A percentile compares a stretch with the other conserved stretches of the same genome.
phyloP scores from a whole-genome alignment of 345 rosid genomes.

The Eucalyptus virginea region DNA sequence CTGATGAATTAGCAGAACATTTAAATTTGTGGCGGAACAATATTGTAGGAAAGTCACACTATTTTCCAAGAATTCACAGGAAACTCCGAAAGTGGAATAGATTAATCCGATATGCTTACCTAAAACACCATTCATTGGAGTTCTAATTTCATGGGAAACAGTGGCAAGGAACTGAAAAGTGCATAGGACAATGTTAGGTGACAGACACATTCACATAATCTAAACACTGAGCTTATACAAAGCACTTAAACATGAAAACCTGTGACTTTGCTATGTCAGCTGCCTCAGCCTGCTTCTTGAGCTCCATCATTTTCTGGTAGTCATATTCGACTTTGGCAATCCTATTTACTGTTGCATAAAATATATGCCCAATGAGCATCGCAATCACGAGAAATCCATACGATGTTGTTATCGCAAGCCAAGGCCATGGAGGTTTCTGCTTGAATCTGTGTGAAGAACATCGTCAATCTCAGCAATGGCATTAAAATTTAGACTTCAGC shows the following conservation, averaged over 20 bases:
- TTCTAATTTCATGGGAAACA: constrained; percentile 96
- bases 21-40: neutral
- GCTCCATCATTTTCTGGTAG: constrained; percentile 63
- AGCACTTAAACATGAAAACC: constrained; percentile 18
- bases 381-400: constrained; percentile 69
- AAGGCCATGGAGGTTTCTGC: constrained; percentile 79
- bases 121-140: constrained; percentile 98
- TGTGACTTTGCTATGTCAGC: constrained; percentile 98
- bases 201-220: neutral
- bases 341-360: constrained; percentile 74
- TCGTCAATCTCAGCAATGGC: neutral
- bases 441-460: constrained; percentile 46
- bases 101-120: constrained; percentile 32
- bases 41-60: neutral
- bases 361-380: constrained; percentile 63
- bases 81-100: neutral
- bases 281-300: constrained; percentile 73
- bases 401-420: constrained; percentile 50
- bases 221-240: neutral
- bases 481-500: neutral
- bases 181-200: neutral
- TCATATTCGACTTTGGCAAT: constrained; percentile 90
- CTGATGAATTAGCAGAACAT: constrained; percentile 19
- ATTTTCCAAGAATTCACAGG: neutral
- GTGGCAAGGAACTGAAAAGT: constrained; percentile 83